phyloP scores from a whole-genome alignment of 2,329 filamentous ascomycete genomes.

The Colletotrichum limetticola region DNA sequence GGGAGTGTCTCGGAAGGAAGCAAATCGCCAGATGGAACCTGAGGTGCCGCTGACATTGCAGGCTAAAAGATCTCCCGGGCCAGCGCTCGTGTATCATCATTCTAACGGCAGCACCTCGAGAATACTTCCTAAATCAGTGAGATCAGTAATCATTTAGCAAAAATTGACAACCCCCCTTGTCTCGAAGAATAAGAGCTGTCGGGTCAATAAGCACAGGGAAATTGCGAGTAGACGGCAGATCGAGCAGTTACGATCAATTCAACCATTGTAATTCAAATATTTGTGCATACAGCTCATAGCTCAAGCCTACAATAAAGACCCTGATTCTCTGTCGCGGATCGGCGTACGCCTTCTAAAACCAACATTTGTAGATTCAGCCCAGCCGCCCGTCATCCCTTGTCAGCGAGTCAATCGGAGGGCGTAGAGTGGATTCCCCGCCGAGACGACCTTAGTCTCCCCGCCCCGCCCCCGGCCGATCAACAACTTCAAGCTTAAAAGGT shows the following conservation, averaged over 20 bases:
- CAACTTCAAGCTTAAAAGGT: not conserved
- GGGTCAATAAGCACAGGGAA: not conserved
- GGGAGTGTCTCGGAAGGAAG: not conserved
- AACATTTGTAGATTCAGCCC: not conserved
- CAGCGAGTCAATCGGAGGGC: constrained; percentile 17
- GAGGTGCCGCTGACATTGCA: not conserved
- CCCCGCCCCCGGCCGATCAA: not conserved
- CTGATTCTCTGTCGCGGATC: not conserved
- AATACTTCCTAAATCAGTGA: not conserved
- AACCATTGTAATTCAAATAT: too few relatives aligned
- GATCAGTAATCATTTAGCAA: not conserved
- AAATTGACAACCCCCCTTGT: not conserved
- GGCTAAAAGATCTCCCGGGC: not conserved
- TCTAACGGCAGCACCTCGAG: not conserved
- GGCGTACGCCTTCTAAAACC: not conserved
- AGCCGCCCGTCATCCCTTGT: not conserved
- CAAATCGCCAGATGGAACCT: not conserved
- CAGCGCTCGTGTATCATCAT: not conserved
- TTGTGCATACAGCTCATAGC: too few relatives aligned
- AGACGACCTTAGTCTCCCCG: not conserved
- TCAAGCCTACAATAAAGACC: too few relatives aligned
- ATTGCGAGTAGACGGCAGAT: too few relatives aligned
- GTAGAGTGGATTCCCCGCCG: constrained; percentile 10
- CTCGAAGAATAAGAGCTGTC: not conserved
- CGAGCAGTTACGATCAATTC: too few relatives aligned